Evolutionary conservation across 73 alveolate genomes (phyloP).

Genomic region (Paramecium octaurelia): DNA sequence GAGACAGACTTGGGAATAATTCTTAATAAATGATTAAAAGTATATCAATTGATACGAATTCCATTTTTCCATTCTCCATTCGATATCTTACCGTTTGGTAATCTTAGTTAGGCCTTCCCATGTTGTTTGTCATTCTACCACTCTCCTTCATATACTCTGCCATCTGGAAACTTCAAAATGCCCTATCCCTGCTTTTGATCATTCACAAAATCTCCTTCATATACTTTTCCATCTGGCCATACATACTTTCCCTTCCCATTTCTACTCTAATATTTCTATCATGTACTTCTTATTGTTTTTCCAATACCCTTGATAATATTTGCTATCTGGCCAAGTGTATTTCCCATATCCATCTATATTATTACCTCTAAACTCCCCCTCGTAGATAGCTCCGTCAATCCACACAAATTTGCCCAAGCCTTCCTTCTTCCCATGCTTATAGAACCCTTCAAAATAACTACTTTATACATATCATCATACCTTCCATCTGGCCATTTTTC

Average conservation of each 20-base stretch:
- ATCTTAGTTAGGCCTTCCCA: conserved; percentile 66
- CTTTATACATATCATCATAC: neutral
- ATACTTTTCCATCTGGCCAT: conserved; percentile 70
- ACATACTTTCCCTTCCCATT: conserved; percentile 71
- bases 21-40: neutral
- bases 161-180: conserved; percentile 71
- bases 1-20: neutral
- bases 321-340: conserved; percentile 61
- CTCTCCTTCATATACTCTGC: conserved; percentile 72
- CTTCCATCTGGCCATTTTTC: conserved; percentile 77
- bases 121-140: conserved; percentile 72
- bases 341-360: conserved; percentile 64
- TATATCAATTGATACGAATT: conserved; percentile 31
- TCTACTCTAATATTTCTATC: neutral
- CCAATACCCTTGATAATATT: conserved; percentile 60
- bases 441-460: conserved; percentile 67
- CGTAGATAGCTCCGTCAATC: conserved; percentile 78
- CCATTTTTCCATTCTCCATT: conserved; percentile 66
- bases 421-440: conserved; percentile 75
- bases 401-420: conserved; percentile 82
- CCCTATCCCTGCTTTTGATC: conserved; percentile 73
- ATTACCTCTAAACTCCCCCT: conserved; percentile 72
- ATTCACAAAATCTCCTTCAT: conserved; percentile 73
- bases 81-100: conserved; percentile 40
- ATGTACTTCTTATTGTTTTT: conserved; percentile 61